Evolutionary conservation across 768 basidiomycete genomes (phyloP).

Genomic region (Tulasnella sp.): DNA sequence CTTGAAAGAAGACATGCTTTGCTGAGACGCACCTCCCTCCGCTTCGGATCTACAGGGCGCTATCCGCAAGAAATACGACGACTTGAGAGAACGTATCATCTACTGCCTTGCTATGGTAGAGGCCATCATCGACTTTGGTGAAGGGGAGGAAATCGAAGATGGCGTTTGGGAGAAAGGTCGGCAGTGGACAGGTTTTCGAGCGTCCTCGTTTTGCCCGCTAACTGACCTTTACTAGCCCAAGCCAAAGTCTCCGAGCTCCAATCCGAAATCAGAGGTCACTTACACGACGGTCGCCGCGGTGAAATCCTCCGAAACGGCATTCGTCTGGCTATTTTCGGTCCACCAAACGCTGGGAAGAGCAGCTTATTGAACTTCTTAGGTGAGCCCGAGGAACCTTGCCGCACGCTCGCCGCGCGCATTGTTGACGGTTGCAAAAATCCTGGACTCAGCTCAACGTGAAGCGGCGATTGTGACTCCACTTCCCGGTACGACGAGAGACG

Average conservation of each 20-base stretch:
- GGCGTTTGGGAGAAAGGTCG: constrained; percentile 72
- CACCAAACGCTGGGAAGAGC: constrained; percentile 94
- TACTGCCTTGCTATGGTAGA: constrained; percentile 77
- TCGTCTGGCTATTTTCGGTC: constrained; percentile 84
- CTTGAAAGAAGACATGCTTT: background rate
- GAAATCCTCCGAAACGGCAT: constrained; percentile 85
- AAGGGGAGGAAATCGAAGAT: constrained; percentile 89
- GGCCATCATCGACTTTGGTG: constrained; percentile 91
- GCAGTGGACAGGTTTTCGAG: constrained; percentile 12
- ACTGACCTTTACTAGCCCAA: constrained; percentile 51
- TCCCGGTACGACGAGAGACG: constrained; percentile 88
- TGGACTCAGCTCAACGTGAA: constrained; percentile 69
- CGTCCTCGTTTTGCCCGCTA: background rate
- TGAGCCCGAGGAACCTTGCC: constrained; percentile 40
- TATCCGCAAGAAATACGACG: constrained; percentile 61
- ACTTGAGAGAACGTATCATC: constrained; percentile 67
- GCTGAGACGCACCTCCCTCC: background rate
- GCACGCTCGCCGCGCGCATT: too few species aligned
- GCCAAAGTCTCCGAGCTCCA: constrained; percentile 55
- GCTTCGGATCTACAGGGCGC: constrained; percentile 57
- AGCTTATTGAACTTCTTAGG: constrained; percentile 84
- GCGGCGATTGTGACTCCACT: constrained; percentile 88
- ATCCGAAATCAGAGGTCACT: constrained; percentile 55
- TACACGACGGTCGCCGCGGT: constrained; percentile 73
- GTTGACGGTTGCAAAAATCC: background rate